These are phyloP conservation scores for Shiraia sp. DNA, from an alignment of 2,329 filamentous ascomycete genomes.

Conservation along the genomic window DNA sequence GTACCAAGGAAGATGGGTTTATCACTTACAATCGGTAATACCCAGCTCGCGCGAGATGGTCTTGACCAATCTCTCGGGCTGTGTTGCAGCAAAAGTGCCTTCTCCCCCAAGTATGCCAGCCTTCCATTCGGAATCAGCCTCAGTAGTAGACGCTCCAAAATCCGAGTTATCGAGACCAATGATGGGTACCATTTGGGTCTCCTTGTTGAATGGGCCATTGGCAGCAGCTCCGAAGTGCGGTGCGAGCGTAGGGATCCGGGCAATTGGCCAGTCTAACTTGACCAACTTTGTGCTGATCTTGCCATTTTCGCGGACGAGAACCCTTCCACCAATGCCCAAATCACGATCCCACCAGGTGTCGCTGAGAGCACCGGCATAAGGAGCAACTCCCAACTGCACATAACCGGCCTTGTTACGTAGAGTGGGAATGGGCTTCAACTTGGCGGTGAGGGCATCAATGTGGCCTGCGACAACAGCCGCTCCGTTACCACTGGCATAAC, in stretches of 20 bases:
- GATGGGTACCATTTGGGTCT: conserved; percentile 93
- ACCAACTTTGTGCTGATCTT: conserved; percentile 83
- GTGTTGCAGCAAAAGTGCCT: conserved; percentile 77
- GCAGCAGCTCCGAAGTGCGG: conserved; percentile 85
- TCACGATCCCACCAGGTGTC: conserved; percentile 97
- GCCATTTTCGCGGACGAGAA: conserved; percentile 77
- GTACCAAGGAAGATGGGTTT: not conserved
- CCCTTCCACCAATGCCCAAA: conserved; percentile 84
- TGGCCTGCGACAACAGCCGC: conserved; percentile 88
- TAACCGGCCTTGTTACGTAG: conserved; percentile 86
- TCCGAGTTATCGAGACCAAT: conserved; percentile 82
- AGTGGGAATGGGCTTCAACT: conserved; percentile 85
- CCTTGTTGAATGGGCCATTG: conserved; percentile 72
- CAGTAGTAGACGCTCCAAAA: conserved; percentile 35
- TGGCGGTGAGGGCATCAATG: conserved; percentile 88
- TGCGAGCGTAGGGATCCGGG: conserved; percentile 86
- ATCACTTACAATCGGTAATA: conserved; percentile 61
- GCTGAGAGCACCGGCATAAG: conserved; percentile 86
- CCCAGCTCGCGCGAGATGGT: conserved; percentile 79
- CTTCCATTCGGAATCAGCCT: conserved; percentile 47
- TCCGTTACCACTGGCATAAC: conserved; percentile 83
- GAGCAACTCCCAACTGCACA: conserved; percentile 85
- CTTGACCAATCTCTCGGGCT: conserved; percentile 82
- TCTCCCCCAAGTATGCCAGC: conserved; percentile 58
- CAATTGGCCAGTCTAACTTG: conserved; percentile 90